These are phyloP conservation scores for Athelia sp. DNA, from an alignment of 1,284 basidiomycete species.

Conservation along the genomic window DNA sequence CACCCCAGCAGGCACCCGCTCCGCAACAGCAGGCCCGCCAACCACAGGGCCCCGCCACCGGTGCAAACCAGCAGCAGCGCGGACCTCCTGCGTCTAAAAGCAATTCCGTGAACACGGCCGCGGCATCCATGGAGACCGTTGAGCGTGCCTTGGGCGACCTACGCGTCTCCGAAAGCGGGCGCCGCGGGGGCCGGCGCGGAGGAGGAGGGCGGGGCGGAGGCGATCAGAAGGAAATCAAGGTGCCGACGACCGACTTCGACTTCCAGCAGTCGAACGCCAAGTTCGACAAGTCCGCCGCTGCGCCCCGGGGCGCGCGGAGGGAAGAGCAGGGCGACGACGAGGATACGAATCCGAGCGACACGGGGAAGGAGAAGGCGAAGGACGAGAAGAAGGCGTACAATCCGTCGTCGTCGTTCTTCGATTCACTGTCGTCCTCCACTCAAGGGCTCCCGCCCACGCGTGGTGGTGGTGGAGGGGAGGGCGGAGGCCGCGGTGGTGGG, in stretches of 20 bases:
- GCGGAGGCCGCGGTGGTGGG: constrained; percentile 42
- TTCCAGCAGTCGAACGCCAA: constrained; percentile 68
- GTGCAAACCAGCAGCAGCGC: neutral
- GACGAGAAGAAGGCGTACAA: constrained; percentile 52
- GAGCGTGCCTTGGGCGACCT: constrained; percentile 77
- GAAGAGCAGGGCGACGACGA: constrained; percentile 22
- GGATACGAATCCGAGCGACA: constrained; percentile 15
- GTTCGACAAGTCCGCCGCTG: constrained; percentile 67
- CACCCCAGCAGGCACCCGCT: constrained; percentile 21
- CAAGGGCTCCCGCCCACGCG: constrained; percentile 23
- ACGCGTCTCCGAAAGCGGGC: constrained; percentile 40
- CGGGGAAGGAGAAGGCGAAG: constrained; percentile 18
- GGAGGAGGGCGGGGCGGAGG: constrained; percentile 34
- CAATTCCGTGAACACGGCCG: constrained; percentile 61
- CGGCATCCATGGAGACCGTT: constrained; percentile 71
- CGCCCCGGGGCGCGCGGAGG: constrained; percentile 25
- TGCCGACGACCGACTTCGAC: constrained; percentile 74
- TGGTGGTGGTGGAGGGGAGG: constrained; percentile 29
- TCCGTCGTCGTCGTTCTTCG: constrained; percentile 74
- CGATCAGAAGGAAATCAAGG: constrained; percentile 36
- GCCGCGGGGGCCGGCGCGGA: constrained; percentile 15
- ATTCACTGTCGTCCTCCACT: constrained; percentile 61
- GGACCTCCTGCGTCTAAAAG: no score
- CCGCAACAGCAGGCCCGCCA: constrained; percentile 14
- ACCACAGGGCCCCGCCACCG: constrained; percentile 6